Percentiles rank a stretch among this genome's conserved stretches.
These are phyloP conservation scores for Penicillium sp. DNA, from an alignment of 2,329 filamentous ascomycete species.

Conservation along the genomic window DNA sequence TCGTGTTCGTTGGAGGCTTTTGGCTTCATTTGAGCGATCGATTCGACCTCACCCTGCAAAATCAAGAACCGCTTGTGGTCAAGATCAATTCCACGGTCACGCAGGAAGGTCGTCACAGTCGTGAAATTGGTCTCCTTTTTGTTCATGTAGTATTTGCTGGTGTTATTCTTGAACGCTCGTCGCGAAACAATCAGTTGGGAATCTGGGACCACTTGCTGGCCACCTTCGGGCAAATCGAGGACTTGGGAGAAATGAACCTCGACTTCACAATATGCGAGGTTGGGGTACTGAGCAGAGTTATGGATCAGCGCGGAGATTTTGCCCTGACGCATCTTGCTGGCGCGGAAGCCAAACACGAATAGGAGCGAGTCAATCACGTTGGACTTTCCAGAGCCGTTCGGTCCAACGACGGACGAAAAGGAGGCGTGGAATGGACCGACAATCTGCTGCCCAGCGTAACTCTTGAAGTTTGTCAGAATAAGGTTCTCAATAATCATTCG, in stretches of 20 bases:
- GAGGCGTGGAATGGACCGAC: slow-evolving; percentile 96
- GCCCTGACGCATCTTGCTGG: slow-evolving; percentile 98
- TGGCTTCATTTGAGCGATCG: slow-evolving; percentile 98
- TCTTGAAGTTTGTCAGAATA: slow-evolving; percentile 96
- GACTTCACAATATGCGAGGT: slow-evolving; percentile 89
- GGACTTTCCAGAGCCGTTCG: slow-evolving; percentile 96
- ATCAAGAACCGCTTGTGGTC: slow-evolving; percentile 99
- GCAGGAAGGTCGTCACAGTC: slow-evolving; percentile 79
- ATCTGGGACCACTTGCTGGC: slow-evolving; percentile 72
- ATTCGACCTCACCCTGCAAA: slow-evolving; percentile 95
- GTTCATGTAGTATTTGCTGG: slow-evolving; percentile 98
- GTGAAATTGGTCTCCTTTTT: slow-evolving; percentile 87
- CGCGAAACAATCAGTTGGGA: slow-evolving; percentile 85
- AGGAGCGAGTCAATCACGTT: slow-evolving; percentile 98
- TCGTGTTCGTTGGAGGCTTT: slow-evolving; percentile 95
- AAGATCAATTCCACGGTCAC: slow-evolving; percentile 84
- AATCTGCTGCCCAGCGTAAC: slow-evolving; percentile 91
- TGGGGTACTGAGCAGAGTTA: slow-evolving; percentile 83
- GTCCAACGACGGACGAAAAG: slow-evolving; percentile 95
- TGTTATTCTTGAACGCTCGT: slow-evolving; percentile 95
- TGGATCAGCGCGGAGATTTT: slow-evolving; percentile 98
- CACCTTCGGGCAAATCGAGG: slow-evolving; percentile 76
- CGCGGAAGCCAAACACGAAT: slow-evolving; percentile 98
- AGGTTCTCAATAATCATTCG: slow-evolving; percentile 92
- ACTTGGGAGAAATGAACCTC: slow-evolving; percentile 96